A percentile compares a stretch with the other conserved stretches of the same genome.
Evolutionary conservation across 257 asterid genomes (phyloP).

Genomic region (Nicotiana tomentosiformis): DNA sequence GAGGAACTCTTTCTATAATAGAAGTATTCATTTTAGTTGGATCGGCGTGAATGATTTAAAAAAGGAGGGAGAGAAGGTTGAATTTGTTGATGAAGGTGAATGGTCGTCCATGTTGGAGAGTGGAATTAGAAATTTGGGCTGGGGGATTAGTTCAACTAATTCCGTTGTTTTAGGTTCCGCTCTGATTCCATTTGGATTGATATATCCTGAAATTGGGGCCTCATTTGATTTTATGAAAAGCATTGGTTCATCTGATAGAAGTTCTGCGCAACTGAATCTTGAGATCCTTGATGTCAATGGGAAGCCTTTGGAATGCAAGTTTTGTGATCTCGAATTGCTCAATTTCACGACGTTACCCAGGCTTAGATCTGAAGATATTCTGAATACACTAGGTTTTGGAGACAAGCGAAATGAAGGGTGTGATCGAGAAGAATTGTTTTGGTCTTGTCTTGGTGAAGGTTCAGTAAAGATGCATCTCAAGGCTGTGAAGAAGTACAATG

Average conservation of each 20-base stretch:
- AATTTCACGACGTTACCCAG: constrained; percentile 26
- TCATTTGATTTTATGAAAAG: constrained; percentile 27
- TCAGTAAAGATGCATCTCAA: constrained; percentile 48
- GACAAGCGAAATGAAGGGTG: constrained; percentile 26
- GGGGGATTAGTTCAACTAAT: constrained; percentile 77
- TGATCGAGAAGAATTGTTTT: constrained; percentile 22
- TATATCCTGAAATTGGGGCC: constrained; percentile 65
- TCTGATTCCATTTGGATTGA: constrained; percentile 68
- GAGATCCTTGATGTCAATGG: constrained; percentile 65
- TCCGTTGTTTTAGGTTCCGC: constrained; percentile 62
- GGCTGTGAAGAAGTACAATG: constrained; percentile 40
- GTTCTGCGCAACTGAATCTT: constrained; percentile 50
- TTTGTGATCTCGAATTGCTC: constrained; percentile 70
- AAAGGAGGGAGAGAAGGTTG: constrained; percentile 20
- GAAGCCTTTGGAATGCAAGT: constrained; percentile 61
- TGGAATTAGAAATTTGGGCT: constrained; percentile 46
- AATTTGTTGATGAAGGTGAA: constrained; percentile 8
- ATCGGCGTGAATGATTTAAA: constrained; percentile 43
- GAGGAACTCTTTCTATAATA: constrained; percentile 39
- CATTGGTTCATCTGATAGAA: constrained; percentile 21
- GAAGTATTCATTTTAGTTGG: constrained; percentile 78
- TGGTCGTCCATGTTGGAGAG: constrained; percentile 25
- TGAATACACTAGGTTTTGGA: constrained; percentile 27
- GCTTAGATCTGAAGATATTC: constrained; percentile 23
- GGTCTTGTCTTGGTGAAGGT: constrained; percentile 34